phyloP scores from a whole-genome alignment of 257 asterid genomes.

The Solanum tarijense region DNA sequence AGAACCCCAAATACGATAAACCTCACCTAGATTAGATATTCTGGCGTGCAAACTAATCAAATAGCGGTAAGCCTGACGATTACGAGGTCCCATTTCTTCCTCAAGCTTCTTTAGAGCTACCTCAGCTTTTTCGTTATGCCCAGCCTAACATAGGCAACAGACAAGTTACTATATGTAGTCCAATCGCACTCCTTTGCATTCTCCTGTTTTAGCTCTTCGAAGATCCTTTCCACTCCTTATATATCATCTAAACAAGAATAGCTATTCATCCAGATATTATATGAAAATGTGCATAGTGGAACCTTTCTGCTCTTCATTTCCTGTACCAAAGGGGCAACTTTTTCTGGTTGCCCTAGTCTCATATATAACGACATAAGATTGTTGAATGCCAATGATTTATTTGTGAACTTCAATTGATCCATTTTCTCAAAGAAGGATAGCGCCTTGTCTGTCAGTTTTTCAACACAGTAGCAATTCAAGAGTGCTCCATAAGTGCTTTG shows the following conservation, averaged over 20 bases:
- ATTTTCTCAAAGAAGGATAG: constrained; percentile 35
- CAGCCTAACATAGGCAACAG: constrained; percentile 41
- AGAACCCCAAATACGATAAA: constrained; percentile 55
- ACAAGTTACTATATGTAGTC: constrained; percentile 70
- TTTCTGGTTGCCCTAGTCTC: constrained; percentile 45
- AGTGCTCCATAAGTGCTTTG: constrained; percentile 54
- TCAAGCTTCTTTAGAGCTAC: constrained; percentile 50
- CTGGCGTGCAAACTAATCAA: constrained; percentile 57
- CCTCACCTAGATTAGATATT: constrained; percentile 40
- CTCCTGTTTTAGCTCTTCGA: constrained; percentile 52
- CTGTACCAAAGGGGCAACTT: constrained; percentile 31
- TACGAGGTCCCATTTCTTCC: constrained; percentile 33
- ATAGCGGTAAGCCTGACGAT: constrained; percentile 52
- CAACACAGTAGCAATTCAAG: constrained; percentile 59
- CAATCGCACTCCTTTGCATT: constrained; percentile 43
- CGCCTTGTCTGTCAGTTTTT: constrained; percentile 49
- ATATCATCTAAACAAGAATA: constrained; percentile 38
- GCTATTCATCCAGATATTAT: constrained; percentile 57
- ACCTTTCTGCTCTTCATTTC: constrained; percentile 54
- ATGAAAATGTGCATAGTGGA: constrained; percentile 39
- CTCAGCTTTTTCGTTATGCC: constrained; percentile 51
- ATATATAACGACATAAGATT: constrained; percentile 53
- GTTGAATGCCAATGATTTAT: constrained; percentile 35
- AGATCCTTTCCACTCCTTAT: constrained; percentile 61
- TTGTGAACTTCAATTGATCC: constrained; percentile 30